Evolutionary conservation across 2,329 filamentous ascomycete genomes (phyloP).

Genomic region (Cladosporium sp.): DNA sequence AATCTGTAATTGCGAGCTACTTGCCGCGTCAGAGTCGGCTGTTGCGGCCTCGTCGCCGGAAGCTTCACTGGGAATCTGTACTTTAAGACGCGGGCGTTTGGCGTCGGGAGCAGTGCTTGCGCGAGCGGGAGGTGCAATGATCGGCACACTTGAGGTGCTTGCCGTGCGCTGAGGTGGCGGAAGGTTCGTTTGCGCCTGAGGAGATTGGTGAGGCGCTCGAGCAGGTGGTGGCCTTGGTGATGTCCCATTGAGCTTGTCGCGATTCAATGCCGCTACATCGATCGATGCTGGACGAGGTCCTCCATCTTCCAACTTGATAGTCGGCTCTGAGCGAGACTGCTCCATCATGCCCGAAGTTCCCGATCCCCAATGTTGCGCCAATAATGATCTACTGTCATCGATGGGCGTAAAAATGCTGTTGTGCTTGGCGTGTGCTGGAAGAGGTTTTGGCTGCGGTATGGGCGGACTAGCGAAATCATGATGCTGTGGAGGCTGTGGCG

Average conservation of each 20-base stretch:
- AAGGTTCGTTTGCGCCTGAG: constrained; percentile 28
- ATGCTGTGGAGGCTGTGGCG: constrained; percentile 49
- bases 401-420: constrained; percentile 97
- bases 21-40: constrained; percentile 61
- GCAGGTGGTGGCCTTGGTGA: constrained; percentile 47
- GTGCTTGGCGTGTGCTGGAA: constrained; percentile 58
- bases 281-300: constrained; percentile 59
- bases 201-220: constrained; percentile 28
- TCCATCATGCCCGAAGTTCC: constrained; percentile 51
- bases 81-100: constrained; percentile 77
- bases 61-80: constrained; percentile 90
- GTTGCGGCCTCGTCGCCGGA: constrained; percentile 70
- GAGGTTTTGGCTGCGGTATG: constrained; percentile 61
- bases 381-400: constrained; percentile 82
- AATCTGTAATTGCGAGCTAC: constrained; percentile 59
- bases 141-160: constrained; percentile 61
- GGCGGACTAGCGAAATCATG: constrained; percentile 48
- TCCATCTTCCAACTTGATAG: constrained; percentile 39
- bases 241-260: constrained; percentile 42
- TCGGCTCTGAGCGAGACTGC: constrained; percentile 22
- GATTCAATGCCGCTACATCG: constrained; percentile 56
- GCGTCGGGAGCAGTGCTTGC: constrained; percentile 72
- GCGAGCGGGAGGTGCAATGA: constrained; percentile 69
- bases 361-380: constrained; percentile 72
- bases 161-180: constrained; percentile 46